phyloP scores from a whole-genome alignment of 2,329 filamentous ascomycete genomes.

The Diatrype stigma region DNA sequence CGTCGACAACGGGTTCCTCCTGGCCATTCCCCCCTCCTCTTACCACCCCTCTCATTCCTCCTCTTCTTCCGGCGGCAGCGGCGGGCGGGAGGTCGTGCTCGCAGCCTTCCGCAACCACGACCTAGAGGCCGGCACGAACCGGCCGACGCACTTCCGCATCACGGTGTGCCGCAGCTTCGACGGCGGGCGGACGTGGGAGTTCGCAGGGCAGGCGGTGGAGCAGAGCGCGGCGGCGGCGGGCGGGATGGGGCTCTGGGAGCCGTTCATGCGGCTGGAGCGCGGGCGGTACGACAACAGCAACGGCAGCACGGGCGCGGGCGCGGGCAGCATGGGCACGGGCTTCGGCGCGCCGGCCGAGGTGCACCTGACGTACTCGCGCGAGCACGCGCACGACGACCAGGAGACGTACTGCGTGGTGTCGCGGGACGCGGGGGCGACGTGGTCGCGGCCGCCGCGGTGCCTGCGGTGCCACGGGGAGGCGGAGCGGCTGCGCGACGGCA shows the following conservation, averaged over 20 bases:
- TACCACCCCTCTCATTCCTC: too few species aligned
- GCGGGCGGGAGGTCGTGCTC: constrained; percentile 30
- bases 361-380: constrained; percentile 42
- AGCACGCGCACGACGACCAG: constrained; percentile 42
- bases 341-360: constrained; percentile 31
- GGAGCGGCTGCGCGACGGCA: constrained; percentile 38
- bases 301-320: too few species aligned
- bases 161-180: constrained; percentile 44
- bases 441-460: constrained; percentile 36
- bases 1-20: constrained; percentile 43
- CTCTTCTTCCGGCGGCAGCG: constrained; percentile 13
- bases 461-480: constrained; percentile 31
- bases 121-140: constrained; percentile 26
- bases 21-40: constrained; percentile 30
- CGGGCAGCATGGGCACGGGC: too few species aligned
- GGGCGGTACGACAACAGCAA: too few species aligned
- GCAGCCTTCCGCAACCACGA: constrained; percentile 47
- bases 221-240: constrained; percentile 34
- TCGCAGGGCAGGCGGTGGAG: constrained; percentile 39
- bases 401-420: constrained; percentile 45
- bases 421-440: constrained; percentile 36
- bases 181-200: constrained; percentile 38
- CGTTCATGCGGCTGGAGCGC: constrained; percentile 41
- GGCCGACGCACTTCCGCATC: constrained; percentile 41
- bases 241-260: constrained; percentile 46